Base-by-base conservation (phyloP, 441 rosid genomes). In the Aquilaria agallochum region DNA sequence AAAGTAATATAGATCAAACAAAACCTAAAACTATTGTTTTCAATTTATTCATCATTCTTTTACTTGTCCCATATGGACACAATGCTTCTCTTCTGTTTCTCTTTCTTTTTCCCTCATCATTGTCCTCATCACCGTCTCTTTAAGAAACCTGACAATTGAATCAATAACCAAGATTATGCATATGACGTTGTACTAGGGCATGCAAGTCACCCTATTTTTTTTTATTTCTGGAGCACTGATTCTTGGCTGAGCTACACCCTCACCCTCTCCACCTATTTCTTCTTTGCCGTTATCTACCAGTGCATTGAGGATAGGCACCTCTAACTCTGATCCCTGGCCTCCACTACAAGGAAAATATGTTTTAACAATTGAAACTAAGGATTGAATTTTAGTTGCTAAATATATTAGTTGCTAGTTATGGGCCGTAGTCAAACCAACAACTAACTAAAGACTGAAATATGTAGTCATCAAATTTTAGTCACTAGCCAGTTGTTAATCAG, bases 171-270 rank as follows among this genome's bases (percentile, higher is more conserved):
- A 77, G 78, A 80, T 85, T 86, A 85, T 85, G 88, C 88, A 80
- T 81, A 82, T 82, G 90, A 85, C 88, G 52, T 50, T 85, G 1
- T 83, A 85, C 68, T 83, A 88, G 84, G 78, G 88, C 15, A 79
- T 67, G 57, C 62, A 80, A 53, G 83, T 82, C 0, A 80, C 82
- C 12, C 79, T 85, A 50, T 80, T 85, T 57, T 61, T 85, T 65
- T 85, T 65, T 77, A 76, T 61, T 80, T 73, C 59, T 85, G 91
- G 88, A 74, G 64, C 62, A 82, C 88, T 6, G 77, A 80, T 50
- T 78, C 88, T 34, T 85, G 81, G 84, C 63, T 51, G 5, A 64
- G 84, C 63, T 85, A 85, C 78, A 50, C 75, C 71, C 81, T 81
- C 71, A 73, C 86, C 50, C 56, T 85, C n/a, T 50, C 68, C 68